Percentiles rank a stretch among this genome's conserved stretches.
Evolutionary conservation across 139 green algal genomes (phyloP).

Genomic region (Chlorella sp.): DNA sequence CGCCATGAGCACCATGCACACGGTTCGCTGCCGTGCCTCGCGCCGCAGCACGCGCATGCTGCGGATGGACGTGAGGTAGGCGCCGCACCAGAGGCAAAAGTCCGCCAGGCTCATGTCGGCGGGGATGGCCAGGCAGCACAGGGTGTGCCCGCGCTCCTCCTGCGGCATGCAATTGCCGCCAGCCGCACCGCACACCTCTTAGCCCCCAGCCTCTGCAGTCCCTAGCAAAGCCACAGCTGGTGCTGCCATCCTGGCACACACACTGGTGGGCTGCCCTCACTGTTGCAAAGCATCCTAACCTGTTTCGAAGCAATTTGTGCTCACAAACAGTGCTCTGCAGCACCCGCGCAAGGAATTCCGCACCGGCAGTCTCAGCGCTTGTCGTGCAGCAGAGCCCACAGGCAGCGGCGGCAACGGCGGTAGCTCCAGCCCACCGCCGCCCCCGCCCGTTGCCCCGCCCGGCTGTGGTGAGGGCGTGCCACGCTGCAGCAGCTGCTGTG

Average conservation of each 20-base stretch:
- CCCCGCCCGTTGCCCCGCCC: background rate
- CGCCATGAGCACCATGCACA: slow-evolving; percentile 83
- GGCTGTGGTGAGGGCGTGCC: background rate
- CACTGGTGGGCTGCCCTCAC: no score
- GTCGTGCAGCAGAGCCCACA: background rate
- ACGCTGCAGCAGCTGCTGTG: background rate
- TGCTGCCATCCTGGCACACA: no score
- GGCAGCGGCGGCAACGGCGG: background rate
- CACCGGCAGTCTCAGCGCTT: no score
- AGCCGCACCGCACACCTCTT: background rate
- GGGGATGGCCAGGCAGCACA: slow-evolving; percentile 84
- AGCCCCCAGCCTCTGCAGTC: background rate
- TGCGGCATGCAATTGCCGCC: background rate
- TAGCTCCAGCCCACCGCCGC: background rate
- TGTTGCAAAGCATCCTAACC: no score
- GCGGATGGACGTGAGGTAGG: slow-evolving; percentile 21
- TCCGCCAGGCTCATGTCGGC: slow-evolving; percentile 82
- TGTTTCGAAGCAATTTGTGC: no score
- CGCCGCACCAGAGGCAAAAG: slow-evolving; percentile 70
- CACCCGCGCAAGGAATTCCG: no score
- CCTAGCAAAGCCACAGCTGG: no score
- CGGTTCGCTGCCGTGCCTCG: slow-evolving; percentile 32
- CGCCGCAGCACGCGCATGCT: slow-evolving; percentile 76
- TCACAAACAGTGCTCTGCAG: no score
- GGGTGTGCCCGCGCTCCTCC: slow-evolving; percentile 16